Evolutionary conservation across 495 filamentous ascomycete genomes (phyloP).

Genomic region (Chlorociboria aeruginascens): DNA sequence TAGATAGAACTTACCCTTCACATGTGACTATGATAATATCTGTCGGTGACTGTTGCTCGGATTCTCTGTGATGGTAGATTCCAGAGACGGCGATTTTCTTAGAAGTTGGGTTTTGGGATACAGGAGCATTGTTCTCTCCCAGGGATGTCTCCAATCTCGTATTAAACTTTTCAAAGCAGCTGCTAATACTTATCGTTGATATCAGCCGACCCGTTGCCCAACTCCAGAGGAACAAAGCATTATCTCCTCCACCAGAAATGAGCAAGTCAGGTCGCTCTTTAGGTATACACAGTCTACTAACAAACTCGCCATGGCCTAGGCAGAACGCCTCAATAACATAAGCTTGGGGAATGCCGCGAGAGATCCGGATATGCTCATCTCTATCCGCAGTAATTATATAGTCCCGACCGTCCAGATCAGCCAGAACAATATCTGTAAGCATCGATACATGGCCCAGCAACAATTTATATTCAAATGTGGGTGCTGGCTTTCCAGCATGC

Average conservation of each 20-base stretch:
- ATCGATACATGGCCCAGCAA: constrained; percentile 90
- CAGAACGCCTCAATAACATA: constrained; percentile 85
- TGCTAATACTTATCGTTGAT: constrained; percentile 39
- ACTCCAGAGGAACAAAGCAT: constrained; percentile 67
- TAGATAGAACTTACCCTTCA: constrained; percentile 46
- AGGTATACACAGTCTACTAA: constrained; percentile 61
- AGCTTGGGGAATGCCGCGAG: constrained; percentile 68
- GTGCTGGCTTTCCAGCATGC: constrained; percentile 26
- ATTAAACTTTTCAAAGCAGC: constrained; percentile 17
- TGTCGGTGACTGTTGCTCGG: not conserved
- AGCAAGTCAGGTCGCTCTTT: constrained; percentile 42
- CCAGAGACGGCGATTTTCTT: constrained; percentile 39
- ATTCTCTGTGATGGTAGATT: constrained; percentile 27
- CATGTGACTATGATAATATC: constrained; percentile 46
- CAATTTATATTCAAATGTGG: constrained; percentile 56
- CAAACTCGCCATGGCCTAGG: constrained; percentile 72
- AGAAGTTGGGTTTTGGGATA: constrained; percentile 5
- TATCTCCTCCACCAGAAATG: constrained; percentile 79
- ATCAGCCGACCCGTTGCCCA: constrained; percentile 50
- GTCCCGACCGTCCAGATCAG: constrained; percentile 28
- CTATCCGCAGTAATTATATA: constrained; percentile 87
- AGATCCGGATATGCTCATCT: constrained; percentile 94
- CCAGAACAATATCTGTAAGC: constrained; percentile 61
- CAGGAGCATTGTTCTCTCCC: constrained; percentile 1
- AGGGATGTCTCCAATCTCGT: not conserved